Base-by-base conservation (phyloP, 257 asterid genomes). In the Buddleja alternifolia region DNA sequence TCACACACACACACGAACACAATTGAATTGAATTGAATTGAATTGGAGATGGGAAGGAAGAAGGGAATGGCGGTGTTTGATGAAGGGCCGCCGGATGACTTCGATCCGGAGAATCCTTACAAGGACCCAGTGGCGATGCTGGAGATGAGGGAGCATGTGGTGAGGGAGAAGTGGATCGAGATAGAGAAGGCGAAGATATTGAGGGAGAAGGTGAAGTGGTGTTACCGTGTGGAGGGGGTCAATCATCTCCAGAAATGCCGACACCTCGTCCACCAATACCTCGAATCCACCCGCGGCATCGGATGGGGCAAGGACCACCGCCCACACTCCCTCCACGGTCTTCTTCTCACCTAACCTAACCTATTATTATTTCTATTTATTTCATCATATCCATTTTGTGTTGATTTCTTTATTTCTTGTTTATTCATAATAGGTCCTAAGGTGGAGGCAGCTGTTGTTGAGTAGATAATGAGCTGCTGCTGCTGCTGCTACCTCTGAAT, bases 301-400 rank as follows among this genome's bases (percentile, higher is more conserved):
- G 98, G 98, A 0, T 93, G 98, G 98, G 98, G 98, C 60, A 93
- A 93, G 75, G 98, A 93, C 64, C 89, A 83, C 57, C 96, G 98
- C 58, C 97, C 96, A 32, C 90, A 76, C 57, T 70, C 83, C 57
- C 83, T 93, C 23, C 97, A 93, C 34, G 98, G 98, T 92, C 25
- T n/a, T n/a, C n/a, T n/a, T n/a, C n/a, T n/a, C n/a, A n/a, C n/a
- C n/a, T n/a, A n/a, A n/a, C n/a, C n/a, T n/a, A n/a, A n/a, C n/a
- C n/a, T n/a, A n/a, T n/a, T n/a, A n/a, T n/a, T n/a, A n/a, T n/a
- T n/a, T n/a, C n/a, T n/a, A n/a, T n/a, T n/a, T n/a, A n/a, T n/a
- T n/a, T n/a, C n/a, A n/a, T n/a, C n/a, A n/a, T n/a, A n/a, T n/a
- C n/a, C n/a, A n/a, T n/a, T n/a, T n/a, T n/a, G n/a, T n/a, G n/a